Evolutionary conservation across 2,329 filamentous ascomycete genomes (phyloP).

Genomic region (Aureobasidium sp.): DNA sequence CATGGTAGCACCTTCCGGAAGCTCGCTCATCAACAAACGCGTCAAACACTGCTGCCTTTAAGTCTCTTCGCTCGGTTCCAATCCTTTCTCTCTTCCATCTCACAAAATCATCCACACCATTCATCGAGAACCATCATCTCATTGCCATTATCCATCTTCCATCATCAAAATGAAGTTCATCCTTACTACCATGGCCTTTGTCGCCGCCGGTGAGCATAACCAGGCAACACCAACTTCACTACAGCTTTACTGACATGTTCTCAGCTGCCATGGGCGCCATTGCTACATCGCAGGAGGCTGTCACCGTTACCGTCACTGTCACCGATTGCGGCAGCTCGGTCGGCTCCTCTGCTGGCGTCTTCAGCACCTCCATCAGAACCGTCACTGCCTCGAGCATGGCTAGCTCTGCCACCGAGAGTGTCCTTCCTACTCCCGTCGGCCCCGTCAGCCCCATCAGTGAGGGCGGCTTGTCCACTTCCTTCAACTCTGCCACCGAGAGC

Average conservation of each 20-base stretch:
- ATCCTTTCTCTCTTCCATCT: background rate
- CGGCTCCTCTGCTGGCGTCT: background rate
- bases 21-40: background rate
- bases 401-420: background rate
- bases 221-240: too few species aligned
- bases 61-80: background rate
- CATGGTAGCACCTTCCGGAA: background rate
- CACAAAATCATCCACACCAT: background rate
- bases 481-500: background rate
- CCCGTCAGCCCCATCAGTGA: background rate
- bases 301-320: slow-evolving; percentile 7
- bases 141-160: background rate
- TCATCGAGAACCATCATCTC: background rate
- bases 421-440: background rate
- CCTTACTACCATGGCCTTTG: slow-evolving; percentile 8
- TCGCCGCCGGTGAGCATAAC: background rate
- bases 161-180: slow-evolving; percentile 11
- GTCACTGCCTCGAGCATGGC: background rate
- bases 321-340: background rate
- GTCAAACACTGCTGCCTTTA: background rate
- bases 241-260: background rate
- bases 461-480: background rate
- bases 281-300: slow-evolving; percentile 1
- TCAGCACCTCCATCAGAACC: background rate
- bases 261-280: background rate